These are phyloP conservation scores for Lentinus tigrinus DNA, from an alignment of 768 basidiomycete species.

Conservation along the genomic window DNA sequence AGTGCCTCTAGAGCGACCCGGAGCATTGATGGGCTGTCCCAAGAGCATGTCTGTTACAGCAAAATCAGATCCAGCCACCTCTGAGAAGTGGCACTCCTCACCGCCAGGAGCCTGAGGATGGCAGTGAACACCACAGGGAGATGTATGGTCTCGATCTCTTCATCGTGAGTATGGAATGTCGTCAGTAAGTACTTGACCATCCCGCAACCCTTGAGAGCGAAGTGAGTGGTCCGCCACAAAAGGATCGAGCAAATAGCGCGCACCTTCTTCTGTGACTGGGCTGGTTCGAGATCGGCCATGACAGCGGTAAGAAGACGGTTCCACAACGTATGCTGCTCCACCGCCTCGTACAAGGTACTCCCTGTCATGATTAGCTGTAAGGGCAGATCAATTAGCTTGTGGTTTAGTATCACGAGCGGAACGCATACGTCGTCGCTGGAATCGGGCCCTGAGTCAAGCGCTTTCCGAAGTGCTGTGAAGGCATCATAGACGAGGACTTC, in stretches of 20 bases:
- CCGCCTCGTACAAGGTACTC: slow-evolving; percentile 86
- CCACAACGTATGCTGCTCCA: slow-evolving; percentile 89
- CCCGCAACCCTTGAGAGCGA: slow-evolving; percentile 50
- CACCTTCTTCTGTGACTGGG: slow-evolving; percentile 50
- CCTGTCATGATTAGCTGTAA: slow-evolving; percentile 76
- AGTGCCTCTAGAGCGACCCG: slow-evolving; percentile 10
- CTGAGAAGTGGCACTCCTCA: slow-evolving; percentile 32
- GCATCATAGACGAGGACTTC: slow-evolving; percentile 78
- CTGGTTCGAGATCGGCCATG: slow-evolving; percentile 52
- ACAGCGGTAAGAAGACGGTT: slow-evolving; percentile 61
- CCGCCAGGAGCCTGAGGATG: slow-evolving; percentile 62
- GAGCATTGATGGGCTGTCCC: slow-evolving; percentile 4
- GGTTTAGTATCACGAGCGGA: not conserved
- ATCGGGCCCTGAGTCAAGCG: slow-evolving; percentile 52
- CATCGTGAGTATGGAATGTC: slow-evolving; percentile 78
- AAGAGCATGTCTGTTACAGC: not conserved
- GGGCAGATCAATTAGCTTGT: not conserved
- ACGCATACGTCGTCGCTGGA: slow-evolving; percentile 55
- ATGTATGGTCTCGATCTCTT: slow-evolving; percentile 80
- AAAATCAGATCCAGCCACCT: not conserved
- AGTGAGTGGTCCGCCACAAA: not conserved
- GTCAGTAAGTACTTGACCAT: slow-evolving; percentile 73
- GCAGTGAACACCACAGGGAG: slow-evolving; percentile 76
- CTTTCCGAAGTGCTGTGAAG: slow-evolving; percentile 65
- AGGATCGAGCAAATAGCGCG: slow-evolving; percentile 1